phyloP scores from a whole-genome alignment of 176 grass and related monocot species.

The Oryza glaberrima region DNA sequence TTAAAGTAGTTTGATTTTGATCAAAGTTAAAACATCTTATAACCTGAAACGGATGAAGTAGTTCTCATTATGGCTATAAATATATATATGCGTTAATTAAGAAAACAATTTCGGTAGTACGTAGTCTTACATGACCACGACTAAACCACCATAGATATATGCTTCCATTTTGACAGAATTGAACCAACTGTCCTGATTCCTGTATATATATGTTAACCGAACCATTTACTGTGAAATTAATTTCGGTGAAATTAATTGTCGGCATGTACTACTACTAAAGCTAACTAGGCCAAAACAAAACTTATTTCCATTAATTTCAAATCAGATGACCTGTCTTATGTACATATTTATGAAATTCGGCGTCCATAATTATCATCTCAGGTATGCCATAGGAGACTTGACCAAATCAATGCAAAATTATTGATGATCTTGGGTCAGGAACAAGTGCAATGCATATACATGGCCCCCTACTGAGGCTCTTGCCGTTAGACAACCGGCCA shows the following conservation, averaged over 20 bases:
- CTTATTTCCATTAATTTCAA: background rate
- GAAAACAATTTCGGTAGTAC: too few species aligned
- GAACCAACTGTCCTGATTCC: background rate
- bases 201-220: background rate
- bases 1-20: too few species aligned
- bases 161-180: background rate
- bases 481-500: conserved; percentile 15
- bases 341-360: background rate
- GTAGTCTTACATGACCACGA: too few species aligned
- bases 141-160: too few species aligned
- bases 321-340: background rate
- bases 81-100: too few species aligned
- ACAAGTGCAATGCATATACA: background rate
- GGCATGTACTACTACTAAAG: background rate
- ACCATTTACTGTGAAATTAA: background rate
- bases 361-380: background rate
- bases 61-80: too few species aligned
- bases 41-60: too few species aligned
- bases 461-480: background rate
- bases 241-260: background rate
- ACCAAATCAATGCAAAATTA: background rate
- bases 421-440: background rate
- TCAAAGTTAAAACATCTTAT: too few species aligned
- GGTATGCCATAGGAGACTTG: background rate
- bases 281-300: background rate